A percentile compares a stretch with the other conserved stretches of the same genome.
These are phyloP conservation scores for Geotrichum armillariae DNA, from an alignment of 1,139 yeast species.

Conservation along the genomic window DNA sequence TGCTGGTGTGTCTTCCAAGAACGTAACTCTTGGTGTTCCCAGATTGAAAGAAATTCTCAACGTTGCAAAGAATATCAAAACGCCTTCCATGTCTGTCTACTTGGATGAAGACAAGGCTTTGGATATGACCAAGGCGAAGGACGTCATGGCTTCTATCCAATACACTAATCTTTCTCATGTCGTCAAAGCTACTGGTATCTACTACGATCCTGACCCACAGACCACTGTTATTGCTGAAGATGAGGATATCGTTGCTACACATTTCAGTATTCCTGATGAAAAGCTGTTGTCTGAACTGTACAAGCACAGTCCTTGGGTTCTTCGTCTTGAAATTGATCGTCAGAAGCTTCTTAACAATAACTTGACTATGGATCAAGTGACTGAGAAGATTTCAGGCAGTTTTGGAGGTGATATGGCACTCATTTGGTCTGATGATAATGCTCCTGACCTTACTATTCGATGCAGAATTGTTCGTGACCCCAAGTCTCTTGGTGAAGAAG, in stretches of 20 bases:
- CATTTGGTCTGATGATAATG: slow-evolving; percentile 99
- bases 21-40: slow-evolving; percentile 99
- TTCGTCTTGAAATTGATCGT: slow-evolving; percentile 95
- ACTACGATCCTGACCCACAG: slow-evolving; percentile 97
- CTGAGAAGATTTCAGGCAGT: slow-evolving; percentile 89
- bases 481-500: slow-evolving; percentile 87
- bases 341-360: slow-evolving; percentile 98
- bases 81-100: slow-evolving; percentile 96
- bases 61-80: slow-evolving; percentile 96
- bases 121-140: slow-evolving; percentile 92
- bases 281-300: slow-evolving; percentile 91
- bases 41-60: slow-evolving; percentile 98
- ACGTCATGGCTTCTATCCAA: slow-evolving; percentile 94
- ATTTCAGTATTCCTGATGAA: slow-evolving; percentile 97
- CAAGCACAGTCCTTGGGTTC: slow-evolving; percentile 96
- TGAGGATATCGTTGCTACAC: slow-evolving; percentile 94
- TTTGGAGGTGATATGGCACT: slow-evolving; percentile 95
- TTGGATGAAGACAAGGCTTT: slow-evolving; percentile 75
- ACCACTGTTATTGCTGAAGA: slow-evolving; percentile 95
- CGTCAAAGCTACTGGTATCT: slow-evolving; percentile 95
- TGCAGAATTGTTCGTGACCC: slow-evolving; percentile 99
- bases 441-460: slow-evolving; percentile 93
- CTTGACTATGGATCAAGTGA: slow-evolving; percentile 97
- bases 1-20: slow-evolving; percentile 99
- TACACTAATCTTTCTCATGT: slow-evolving; percentile 94